Conservation (phyloP, 352 stramenopile genomes). For the Pythium volutum region DNA sequence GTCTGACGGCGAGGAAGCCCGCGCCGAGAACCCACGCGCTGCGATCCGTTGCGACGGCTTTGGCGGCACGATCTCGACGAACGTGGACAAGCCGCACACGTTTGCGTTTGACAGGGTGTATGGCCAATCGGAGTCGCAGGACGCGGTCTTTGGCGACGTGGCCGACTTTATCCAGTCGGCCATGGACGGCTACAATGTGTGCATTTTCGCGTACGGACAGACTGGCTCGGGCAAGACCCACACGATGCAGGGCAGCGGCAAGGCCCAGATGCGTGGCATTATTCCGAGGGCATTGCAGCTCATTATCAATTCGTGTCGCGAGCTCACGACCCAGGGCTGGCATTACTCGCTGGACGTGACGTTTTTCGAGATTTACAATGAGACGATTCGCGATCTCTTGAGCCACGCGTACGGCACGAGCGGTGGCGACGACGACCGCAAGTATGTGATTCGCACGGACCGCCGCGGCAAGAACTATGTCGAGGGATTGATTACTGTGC, state of each 20-base stretch:
- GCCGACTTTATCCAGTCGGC: slow-evolving; percentile 89
- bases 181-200: slow-evolving; percentile 98
- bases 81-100: slow-evolving; percentile 64
- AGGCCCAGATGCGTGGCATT: slow-evolving; percentile 95
- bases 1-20: slow-evolving; percentile 67
- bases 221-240: slow-evolving; percentile 97
- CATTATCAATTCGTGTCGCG: slow-evolving; percentile 76
- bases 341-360: slow-evolving; percentile 95
- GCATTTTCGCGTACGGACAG: slow-evolving; percentile 99
- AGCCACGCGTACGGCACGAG: slow-evolving; percentile 38
- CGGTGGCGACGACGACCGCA: slow-evolving; percentile 35
- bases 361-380: slow-evolving; percentile 99
- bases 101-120: slow-evolving; percentile 99
- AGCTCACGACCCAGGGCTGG: slow-evolving; percentile 88
- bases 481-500: slow-evolving; percentile 81
- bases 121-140: slow-evolving; percentile 92
- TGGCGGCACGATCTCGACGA: slow-evolving; percentile 68
- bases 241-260: slow-evolving; percentile 98
- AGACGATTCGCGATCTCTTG: slow-evolving; percentile 98
- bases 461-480: slow-evolving; percentile 82
- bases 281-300: slow-evolving; percentile 96
- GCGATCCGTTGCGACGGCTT: slow-evolving; percentile 68
- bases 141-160: slow-evolving; percentile 93
- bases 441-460: slow-evolving; percentile 83
- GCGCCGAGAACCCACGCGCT: slow-evolving; percentile 42